Base-by-base conservation (phyloP, 2,329 filamentous ascomycete genomes). In the Chalara sp. region DNA sequence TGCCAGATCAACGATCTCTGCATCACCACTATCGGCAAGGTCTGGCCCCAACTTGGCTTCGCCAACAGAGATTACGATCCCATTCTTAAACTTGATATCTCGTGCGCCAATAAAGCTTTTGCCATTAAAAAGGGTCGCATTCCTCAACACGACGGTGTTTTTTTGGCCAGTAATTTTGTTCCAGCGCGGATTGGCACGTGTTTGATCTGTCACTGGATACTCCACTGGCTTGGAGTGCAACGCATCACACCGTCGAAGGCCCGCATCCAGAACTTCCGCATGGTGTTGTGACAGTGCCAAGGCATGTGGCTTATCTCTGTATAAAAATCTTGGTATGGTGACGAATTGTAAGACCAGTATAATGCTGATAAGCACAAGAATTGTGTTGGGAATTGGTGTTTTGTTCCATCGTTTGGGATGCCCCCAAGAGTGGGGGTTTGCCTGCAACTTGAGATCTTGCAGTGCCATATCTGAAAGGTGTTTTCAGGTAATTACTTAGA, bases 81-180 rank as follows among this genome's bases (percentile, higher is more conserved):
- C 71, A 42, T 66, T 61, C n/a, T 64, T 58, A 47, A 73, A 67
- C 5, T 61, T 49, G 39, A 73, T 65, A 56, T 74, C 70, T 12
- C 72, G 65, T 0, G 60, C 35, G 10, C 60, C 54, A 2, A 57
- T 39, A 6, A 67, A 46, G 41, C 71, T 63, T 47, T 71, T 67
- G 10, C 72, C 72, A 56, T 74, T 70, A 50, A 73, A 74, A 10
- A 74, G 58, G 28, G 67, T 73, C 6, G 63, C 69, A 53, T 74
- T 74, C 37, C 61, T 63, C 30, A 74, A 56, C 4, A 72, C 50
- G 5, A 70, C 48, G 2, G 65, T 68, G 42, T 59, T 56, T 44
- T 65, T 61, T 50, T 73, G 71, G 4, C 70, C 71, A 44, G 60
- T 66, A 11, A 56, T 55, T 2, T 62, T 30, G 32, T 69, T 70